Percentiles rank a stretch among this genome's conserved stretches.
Evolutionary conservation across 1,284 basidiomycete species (phyloP).

Genomic region (Rhodotorula mucilaginosa): DNA sequence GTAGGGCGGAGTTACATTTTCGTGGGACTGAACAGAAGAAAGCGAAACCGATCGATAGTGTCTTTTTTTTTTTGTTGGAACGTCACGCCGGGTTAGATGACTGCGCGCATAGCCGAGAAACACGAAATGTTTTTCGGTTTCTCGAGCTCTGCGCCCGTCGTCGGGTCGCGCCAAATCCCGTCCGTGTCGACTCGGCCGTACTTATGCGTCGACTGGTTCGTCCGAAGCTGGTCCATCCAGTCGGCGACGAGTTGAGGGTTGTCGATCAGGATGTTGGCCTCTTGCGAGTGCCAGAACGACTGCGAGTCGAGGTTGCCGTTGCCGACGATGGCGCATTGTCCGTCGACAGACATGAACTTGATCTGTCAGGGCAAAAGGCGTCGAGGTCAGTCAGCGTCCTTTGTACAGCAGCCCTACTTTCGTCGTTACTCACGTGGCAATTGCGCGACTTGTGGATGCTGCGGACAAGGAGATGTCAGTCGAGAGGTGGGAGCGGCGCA

Average conservation of each 20-base stretch:
- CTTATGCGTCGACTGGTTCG: conserved; percentile 66
- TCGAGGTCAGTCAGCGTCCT: not conserved
- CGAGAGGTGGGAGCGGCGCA: too few relatives aligned
- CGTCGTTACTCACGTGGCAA: conserved; percentile 57
- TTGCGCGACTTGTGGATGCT: conserved; percentile 66
- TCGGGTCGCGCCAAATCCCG: conserved; percentile 65
- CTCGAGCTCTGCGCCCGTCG: conserved; percentile 43
- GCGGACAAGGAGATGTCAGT: not conserved
- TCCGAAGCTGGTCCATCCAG: conserved; percentile 62
- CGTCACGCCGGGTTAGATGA: conserved; percentile 10
- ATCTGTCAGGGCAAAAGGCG: conserved; percentile 47
- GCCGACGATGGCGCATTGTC: conserved; percentile 66
- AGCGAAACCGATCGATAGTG: not conserved
- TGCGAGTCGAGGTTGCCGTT: conserved; percentile 67
- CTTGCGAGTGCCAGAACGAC: conserved; percentile 74
- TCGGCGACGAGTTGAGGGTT: conserved; percentile 60
- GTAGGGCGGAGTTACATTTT: too few relatives aligned
- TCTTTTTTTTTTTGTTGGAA: not conserved
- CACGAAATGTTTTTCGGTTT: conserved; percentile 30
- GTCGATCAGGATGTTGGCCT: conserved; percentile 71
- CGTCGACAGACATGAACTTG: conserved; percentile 72
- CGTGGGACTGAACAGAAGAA: not conserved
- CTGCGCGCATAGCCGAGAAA: conserved; percentile 28
- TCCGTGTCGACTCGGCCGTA: conserved; percentile 63
- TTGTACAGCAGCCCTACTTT: not conserved